These are phyloP conservation scores for Candolleomyces eurysporus DNA, from an alignment of 768 basidiomycete genomes.

Conservation along the genomic window DNA sequence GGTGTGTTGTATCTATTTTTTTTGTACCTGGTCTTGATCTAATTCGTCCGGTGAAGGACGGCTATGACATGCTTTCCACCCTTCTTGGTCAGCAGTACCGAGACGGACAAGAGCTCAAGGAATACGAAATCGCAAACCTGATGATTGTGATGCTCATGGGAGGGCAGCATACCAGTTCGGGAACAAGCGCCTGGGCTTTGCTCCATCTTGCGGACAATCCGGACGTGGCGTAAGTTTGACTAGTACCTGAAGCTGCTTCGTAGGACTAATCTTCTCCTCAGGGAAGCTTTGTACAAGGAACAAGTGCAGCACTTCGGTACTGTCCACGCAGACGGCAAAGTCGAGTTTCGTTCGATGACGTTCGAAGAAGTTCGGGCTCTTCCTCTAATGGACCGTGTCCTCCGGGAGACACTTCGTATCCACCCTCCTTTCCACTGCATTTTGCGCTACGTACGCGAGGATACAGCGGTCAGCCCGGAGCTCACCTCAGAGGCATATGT, in stretches of 20 bases:
- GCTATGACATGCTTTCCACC: slow-evolving; percentile 90
- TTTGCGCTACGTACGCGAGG: slow-evolving; percentile 87
- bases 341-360: slow-evolving; percentile 63
- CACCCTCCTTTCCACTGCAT: slow-evolving; percentile 97
- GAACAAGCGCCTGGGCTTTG: slow-evolving; percentile 86
- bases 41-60: slow-evolving; percentile 31
- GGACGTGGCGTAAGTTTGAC: slow-evolving; percentile 34
- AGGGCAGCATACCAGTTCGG: slow-evolving; percentile 96
- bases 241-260: slow-evolving; percentile 20
- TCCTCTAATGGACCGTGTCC: slow-evolving; percentile 82
- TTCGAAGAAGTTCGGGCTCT: slow-evolving; percentile 85
- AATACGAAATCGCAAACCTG: slow-evolving; percentile 95
- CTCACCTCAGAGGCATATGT: slow-evolving; percentile 76
- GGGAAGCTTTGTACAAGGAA: slow-evolving; percentile 83
- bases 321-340: slow-evolving; percentile 58
- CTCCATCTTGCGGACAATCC: slow-evolving; percentile 80
- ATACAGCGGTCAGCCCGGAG: slow-evolving; percentile 77
- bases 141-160: slow-evolving; percentile 99
- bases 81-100: slow-evolving; percentile 84
- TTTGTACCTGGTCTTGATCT: background rate
- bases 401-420: slow-evolving; percentile 89
- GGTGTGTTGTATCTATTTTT: background rate
- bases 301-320: slow-evolving; percentile 80
- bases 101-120: slow-evolving; percentile 69
- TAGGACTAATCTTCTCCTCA: slow-evolving; percentile 29